Base-by-base conservation (phyloP, 441 rosid species). In the Pelargonium australe region DNA sequence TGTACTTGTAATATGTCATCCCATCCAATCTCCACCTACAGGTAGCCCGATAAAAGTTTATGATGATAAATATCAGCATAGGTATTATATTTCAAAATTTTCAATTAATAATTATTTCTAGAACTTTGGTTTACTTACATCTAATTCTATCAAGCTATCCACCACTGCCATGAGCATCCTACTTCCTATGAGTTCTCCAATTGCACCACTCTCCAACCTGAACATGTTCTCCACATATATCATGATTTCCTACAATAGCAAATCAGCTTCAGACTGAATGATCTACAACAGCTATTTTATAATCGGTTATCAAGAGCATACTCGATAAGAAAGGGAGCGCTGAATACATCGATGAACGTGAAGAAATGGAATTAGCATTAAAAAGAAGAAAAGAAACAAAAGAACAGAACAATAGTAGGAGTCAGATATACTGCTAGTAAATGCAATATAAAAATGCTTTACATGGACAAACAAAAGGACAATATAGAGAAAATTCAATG, bases 151-250 rank as follows among this genome's bases (percentile, higher is more conserved):
- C 76, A 93, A 73, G 80, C 85, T 77, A 78, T 84, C 88, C 76
- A 89, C 82, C 80, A 93, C 81, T 20, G 82, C 85, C 79, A 66
- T 78, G 44, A 93, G 85, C 80, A 93, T 83, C 65, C 73, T 70
- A 76, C 80, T 76, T 63, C 97, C 92, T 72, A 86, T 90, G 75
- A 90, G 79, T 72, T 85, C 85, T 67, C 97, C 86, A 7, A 90
- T 69, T 60, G 77, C 74, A 82, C 95, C 86, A 64, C 84, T 80
- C 85, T 86, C 96, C 82, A 89, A 80, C 80, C 74, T 87, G 72
- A 91, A 74, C 88, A 88, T 83, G 82, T 84, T 89, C 77, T 93
- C 95, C 73, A 87, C 83, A 71, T 84, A 93, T 9, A 80, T 73
- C 67, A 80, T 65, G 23, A 83, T 67, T 47, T 75, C 73, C 91